Conservation (phyloP, 1,284 basidiomycete species). For the Ganoderma sinense region DNA sequence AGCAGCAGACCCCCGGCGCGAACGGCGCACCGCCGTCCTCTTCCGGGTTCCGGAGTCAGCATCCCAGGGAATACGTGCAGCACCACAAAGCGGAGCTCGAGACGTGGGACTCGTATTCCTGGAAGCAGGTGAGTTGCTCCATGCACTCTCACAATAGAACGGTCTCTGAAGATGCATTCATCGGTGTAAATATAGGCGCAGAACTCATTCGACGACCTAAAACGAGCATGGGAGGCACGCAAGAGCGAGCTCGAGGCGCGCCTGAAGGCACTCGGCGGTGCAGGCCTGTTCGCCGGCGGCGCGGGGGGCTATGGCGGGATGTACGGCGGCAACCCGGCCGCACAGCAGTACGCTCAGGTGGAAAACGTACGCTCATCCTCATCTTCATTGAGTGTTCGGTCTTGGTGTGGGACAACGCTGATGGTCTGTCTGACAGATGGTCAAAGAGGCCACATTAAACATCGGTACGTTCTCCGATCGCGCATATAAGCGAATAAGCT, state of each 20-base stretch:
- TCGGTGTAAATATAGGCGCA: conserved; percentile 32
- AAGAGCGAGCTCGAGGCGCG: conserved; percentile 42
- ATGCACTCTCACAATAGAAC: neutral
- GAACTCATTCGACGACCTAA: conserved; percentile 44
- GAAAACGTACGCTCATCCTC: conserved; percentile 37
- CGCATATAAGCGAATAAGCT: neutral
- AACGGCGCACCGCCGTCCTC: conserved; percentile 8
- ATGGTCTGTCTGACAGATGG: conserved; percentile 33
- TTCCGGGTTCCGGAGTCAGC: conserved; percentile 22
- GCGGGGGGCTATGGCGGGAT: conserved; percentile 32
- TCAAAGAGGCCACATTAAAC: conserved; percentile 43
- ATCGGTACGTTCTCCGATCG: conserved; percentile 35
- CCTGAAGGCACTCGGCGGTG: conserved; percentile 37
- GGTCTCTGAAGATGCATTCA: neutral
- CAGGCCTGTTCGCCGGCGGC: conserved; percentile 41
- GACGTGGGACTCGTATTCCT: conserved; percentile 46
- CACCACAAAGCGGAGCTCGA: conserved; percentile 47
- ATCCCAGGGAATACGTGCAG: conserved; percentile 47
- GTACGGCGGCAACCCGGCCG: conserved; percentile 39
- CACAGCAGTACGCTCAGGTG: conserved; percentile 42
- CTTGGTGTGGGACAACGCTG: neutral
- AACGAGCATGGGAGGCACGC: conserved; percentile 43
- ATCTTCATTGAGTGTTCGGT: neutral
- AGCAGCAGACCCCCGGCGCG: conserved; percentile 5
- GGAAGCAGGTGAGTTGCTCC: conserved; percentile 42